Evolutionary conservation across 1,139 yeast species (phyloP), one percentile per base, ranked within the genome.

Genomic region (Lodderomyces oxycetoniae): DNA sequence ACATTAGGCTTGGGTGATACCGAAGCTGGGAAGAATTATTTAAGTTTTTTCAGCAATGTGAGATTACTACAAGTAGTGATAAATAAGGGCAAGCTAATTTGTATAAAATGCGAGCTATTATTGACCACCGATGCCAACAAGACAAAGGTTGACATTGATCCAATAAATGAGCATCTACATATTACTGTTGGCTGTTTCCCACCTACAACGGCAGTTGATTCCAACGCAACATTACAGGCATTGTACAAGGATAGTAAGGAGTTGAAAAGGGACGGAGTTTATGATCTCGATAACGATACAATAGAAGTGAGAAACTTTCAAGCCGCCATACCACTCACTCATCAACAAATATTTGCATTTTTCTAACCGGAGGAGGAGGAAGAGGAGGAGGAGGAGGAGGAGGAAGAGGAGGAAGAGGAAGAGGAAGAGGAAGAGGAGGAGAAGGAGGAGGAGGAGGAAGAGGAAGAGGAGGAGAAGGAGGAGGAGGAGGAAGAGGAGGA

Each of bases 151-250:
- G 40, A 50, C 0, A 45, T 68, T 6, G 49, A 49, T 38, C 40
- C 55, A 4, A 57, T 71, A 2, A 84, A 79, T 47, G 51, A 55
- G 32, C 52, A 54, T 39, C 70, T 82, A 0, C 98, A 91, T 53
- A 73, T 89, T 20, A 89, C 98, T 0, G 50, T 89, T 6, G 96
- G 93, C 0, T 74, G 87, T 0, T 54, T 63, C 4, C 49, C 61
- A 4, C 57, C 61, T 0, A 65, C 74, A 4, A 64, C 59, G 36
- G 79, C 95, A 2, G 42, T 45, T 27, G 48, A 54, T 41, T 61
- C 71, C 3, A 67, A 67, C 34, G 17, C 22, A 0, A 46, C 57
- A 2, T 45, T 62, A 27, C 38, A 32, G 7, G 34, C 32, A 20
- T 26, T 52, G 17, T 44, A 44, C 28, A 26, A 34, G 17, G 39